Evolutionary conservation across 768 basidiomycete species (phyloP), one percentile per base, ranked within the genome.

Genomic region (Boletus reticulatus): DNA sequence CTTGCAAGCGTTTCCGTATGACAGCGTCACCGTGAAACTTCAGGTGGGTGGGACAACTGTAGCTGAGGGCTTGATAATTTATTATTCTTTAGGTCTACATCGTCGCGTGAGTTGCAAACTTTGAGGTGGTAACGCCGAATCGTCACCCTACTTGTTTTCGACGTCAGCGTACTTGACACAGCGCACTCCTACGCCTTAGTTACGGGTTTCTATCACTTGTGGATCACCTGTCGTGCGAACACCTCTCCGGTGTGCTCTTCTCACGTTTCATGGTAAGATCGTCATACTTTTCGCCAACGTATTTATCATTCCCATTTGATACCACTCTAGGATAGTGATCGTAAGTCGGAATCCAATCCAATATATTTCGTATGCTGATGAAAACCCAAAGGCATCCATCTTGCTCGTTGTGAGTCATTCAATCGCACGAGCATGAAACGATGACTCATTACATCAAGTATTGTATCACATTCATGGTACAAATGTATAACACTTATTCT

Each of bases 401-500:
- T 19, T n/a, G 50, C 50, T 52, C 24, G 43, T 44, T n/a, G 50
- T 44, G 43, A 52, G 50, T 52, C 11, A 6, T 44, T 27, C 14
- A 7, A 14, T 14, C 11, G 24, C 19, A 31, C 19, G 12, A 22
- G 13, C 6, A 16, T 14, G 42, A 36, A 36, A 43, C 19, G 17
- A 4, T 13, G 22, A 22, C 48, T 49, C 17, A 39, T 27, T 6
- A 29, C 24, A 17, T 10, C 41, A 34, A 51, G 50, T 51, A 51
- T 17, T 36, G 14, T 14, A 34, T 65, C 46, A 49, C 63, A 1
- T 65, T 59, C 47, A 20, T 55, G 13, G 60, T 65, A 8, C 60
- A 65, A 45, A 38, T 32, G 64, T 65, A 55, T 32, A 12, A 27
- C 11, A 19, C 13, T 9, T 16, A 39, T 47, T 9, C 24, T 43